These are phyloP conservation scores for Plasmopara muralis DNA, from an alignment of 352 stramenopile species.

Conservation along the genomic window DNA sequence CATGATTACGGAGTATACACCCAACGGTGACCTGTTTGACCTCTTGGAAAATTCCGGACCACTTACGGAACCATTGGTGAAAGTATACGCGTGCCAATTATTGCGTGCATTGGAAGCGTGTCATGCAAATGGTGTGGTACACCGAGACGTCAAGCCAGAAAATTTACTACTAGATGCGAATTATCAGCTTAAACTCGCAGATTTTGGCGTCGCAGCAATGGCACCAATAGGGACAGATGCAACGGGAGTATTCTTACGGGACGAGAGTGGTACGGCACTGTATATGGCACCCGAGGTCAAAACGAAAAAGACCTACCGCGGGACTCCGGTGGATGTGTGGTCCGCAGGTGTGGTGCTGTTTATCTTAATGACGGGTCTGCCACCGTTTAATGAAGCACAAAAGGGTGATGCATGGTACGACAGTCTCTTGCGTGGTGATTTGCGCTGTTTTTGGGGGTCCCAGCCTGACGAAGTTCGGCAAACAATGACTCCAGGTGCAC, in stretches of 20 bases:
- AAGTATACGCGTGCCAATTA: constrained; percentile 76
- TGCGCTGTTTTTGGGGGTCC: constrained; percentile 50
- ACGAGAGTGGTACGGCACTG: constrained; percentile 72
- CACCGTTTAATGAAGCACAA: constrained; percentile 75
- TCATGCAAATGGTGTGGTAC: constrained; percentile 62
- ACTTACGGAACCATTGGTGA: constrained; percentile 47
- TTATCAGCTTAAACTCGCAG: constrained; percentile 85
- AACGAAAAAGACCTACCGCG: constrained; percentile 49
- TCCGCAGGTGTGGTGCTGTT: constrained; percentile 87
- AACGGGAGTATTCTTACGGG: constrained; percentile 24
- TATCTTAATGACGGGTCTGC: constrained; percentile 85
- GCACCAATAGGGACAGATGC: constrained; percentile 13
- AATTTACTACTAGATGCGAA: constrained; percentile 84
- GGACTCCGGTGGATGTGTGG: constrained; percentile 84
- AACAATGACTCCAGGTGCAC: constrained; percentile 42
- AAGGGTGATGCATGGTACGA: constrained; percentile 76
- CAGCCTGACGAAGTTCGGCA: constrained; percentile 32
- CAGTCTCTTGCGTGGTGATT: constrained; percentile 38
- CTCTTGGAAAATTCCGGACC: constrained; percentile 60
- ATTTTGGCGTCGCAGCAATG: constrained; percentile 90
- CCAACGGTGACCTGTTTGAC: constrained; percentile 81
- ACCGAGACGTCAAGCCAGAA: constrained; percentile 89
- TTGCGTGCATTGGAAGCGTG: constrained; percentile 62
- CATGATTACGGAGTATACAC: constrained; percentile 72
- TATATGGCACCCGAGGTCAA: constrained; percentile 88